Conservation (phyloP, 495 filamentous ascomycete species). For the Penicillium nucicola region DNA sequence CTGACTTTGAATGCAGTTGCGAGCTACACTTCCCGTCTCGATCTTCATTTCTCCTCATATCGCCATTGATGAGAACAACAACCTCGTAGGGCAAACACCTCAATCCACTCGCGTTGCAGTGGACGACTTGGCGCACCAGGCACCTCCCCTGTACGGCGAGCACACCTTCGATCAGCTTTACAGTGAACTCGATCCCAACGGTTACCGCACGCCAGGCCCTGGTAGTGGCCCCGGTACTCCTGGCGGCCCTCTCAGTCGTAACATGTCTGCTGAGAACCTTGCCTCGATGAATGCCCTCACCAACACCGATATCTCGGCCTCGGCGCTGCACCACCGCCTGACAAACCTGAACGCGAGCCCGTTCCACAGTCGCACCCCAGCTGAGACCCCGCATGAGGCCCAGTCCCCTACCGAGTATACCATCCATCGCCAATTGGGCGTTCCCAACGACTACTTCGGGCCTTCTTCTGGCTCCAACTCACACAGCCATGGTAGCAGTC, state of each 20-base stretch:
- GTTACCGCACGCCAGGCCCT: slow-evolving; percentile 71
- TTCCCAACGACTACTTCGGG: slow-evolving; percentile 32
- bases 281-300: slow-evolving; percentile 58
- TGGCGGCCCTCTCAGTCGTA: slow-evolving; percentile 68
- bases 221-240: slow-evolving; percentile 74
- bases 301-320: slow-evolving; percentile 47
- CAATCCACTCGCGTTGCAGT: slow-evolving; percentile 31
- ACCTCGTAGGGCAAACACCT: slow-evolving; percentile 55
- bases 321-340: slow-evolving; percentile 61
- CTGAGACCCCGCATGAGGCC: slow-evolving; percentile 17
- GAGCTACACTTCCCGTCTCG: slow-evolving; percentile 79
- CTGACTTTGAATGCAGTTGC: slow-evolving; percentile 51
- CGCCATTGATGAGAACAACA: slow-evolving; percentile 76
- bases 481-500: slow-evolving; percentile 33
- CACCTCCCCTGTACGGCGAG: slow-evolving; percentile 84
- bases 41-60: slow-evolving; percentile 94
- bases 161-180: slow-evolving; percentile 88
- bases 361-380: slow-evolving; percentile 20
- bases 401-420: slow-evolving; percentile 21
- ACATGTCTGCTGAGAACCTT: slow-evolving; percentile 77
- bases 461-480: slow-evolving; percentile 31
- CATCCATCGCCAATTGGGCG: slow-evolving; percentile 25
- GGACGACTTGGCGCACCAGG: slow-evolving; percentile 48
- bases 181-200: slow-evolving; percentile 72
- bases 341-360: slow-evolving; percentile 49